Evolutionary conservation across 352 stramenopile species (phyloP), one percentile per base, ranked within the genome.

Genomic region (Bremia lactucae): DNA sequence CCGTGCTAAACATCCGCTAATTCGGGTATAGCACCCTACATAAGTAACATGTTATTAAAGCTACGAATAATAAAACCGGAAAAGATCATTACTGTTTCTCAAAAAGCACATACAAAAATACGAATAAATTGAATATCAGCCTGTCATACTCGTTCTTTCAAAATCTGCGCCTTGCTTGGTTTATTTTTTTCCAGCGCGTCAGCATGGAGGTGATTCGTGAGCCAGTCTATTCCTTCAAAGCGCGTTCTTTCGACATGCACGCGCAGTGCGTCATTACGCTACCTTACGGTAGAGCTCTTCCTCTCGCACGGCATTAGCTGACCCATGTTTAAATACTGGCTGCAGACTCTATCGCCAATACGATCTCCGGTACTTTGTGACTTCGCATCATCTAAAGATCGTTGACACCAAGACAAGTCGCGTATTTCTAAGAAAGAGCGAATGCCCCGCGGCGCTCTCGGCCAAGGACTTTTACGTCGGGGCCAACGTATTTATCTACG

Each of bases 341-440:
- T 55, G 16, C 44, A 89, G 76, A 64, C 59, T 89, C 1, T 72
- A 87, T 50, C 72, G 76, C 14, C 74, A 81, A 16, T 89, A 78
- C 62, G 71, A 77, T 41, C 60, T 89, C 35, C 73, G 76, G 21
- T 94, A 90, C 59, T 94, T 83, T 45, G 51, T 72, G 18, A 71
- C 90, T 31, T 69, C 64, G 36, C 58, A 89, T 60, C 66, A 89
- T 37, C 63, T 91, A 34, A 83, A 95, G 65, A 93, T 95, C 60
- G 82, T 89, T 49, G 83, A 95, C 50, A 63, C 74, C 20, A 92
- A 91, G 56, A 86, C 66, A 7, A 87, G 81, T 55, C 80, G 87
- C 31, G 68, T 88, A 7, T 96, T 96, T 54, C 72, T 96, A 10
- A 95, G 94, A 50, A 93, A 90, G 47, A 92, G 78, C 22, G 84